Conservation (phyloP, 208 protist genomes). For the Acanthamoeba rhysodes region DNA sequence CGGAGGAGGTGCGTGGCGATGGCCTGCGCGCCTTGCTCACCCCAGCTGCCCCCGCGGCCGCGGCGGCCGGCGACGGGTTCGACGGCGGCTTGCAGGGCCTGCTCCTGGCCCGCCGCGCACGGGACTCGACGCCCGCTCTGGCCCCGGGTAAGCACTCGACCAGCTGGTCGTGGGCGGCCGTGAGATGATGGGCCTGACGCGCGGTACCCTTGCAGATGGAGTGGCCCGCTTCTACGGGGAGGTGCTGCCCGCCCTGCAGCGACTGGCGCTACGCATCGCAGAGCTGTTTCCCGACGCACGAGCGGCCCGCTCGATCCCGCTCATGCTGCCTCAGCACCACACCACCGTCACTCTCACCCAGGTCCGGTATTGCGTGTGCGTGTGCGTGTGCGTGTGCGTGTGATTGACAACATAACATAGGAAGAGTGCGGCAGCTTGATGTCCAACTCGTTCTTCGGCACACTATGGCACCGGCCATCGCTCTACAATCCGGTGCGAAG, state of each 20-base stretch:
- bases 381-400: too few relatives aligned
- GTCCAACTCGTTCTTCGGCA: conserved; percentile 44
- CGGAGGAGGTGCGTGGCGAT: neutral
- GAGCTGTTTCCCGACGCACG: conserved; percentile 39
- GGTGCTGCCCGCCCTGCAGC: neutral
- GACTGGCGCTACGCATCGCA: conserved; percentile 31
- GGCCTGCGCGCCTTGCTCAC: neutral
- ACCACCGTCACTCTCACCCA: neutral
- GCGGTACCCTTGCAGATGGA: neutral
- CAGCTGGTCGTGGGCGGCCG: too few relatives aligned
- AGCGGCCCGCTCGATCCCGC: neutral
- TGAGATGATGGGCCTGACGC: too few relatives aligned
- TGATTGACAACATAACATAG: neutral
- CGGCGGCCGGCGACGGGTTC: neutral
- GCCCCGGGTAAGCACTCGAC: neutral
- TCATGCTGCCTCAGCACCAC: conserved; percentile 4
- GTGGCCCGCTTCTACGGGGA: conserved; percentile 60
- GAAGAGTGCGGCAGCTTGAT: conserved; percentile 42
- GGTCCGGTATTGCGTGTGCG: too few relatives aligned
- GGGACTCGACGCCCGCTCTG: neutral
- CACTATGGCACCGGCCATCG: neutral
- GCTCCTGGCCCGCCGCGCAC: neutral
- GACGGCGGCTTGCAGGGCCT: neutral
- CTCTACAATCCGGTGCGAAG: neutral
- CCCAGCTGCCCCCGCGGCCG: too few relatives aligned